Percentiles rank a stretch among this genome's conserved stretches.
Evolutionary conservation across 192 early-diverging fungal genomes (phyloP).

Genomic region (Nowakowskiella sp.): DNA sequence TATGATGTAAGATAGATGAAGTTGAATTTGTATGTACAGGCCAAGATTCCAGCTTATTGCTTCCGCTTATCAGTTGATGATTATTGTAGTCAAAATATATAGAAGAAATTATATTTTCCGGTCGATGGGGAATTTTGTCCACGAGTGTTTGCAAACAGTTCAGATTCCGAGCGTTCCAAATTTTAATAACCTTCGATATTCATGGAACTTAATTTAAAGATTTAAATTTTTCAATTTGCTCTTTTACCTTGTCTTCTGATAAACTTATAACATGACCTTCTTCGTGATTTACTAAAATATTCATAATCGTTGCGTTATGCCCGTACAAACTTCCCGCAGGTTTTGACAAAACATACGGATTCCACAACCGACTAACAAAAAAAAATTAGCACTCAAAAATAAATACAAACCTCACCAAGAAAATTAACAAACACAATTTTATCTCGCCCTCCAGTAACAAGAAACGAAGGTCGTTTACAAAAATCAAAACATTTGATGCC

Average conservation of each 20-base stretch:
- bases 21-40: conserved; percentile 23
- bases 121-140: conserved; percentile 49
- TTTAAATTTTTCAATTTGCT: background rate
- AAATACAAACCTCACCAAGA: background rate
- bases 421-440: conserved; percentile 45
- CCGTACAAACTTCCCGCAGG: conserved; percentile 49
- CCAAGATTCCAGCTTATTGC: conserved; percentile 43
- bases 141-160: conserved; percentile 52
- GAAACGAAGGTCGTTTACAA: conserved; percentile 50
- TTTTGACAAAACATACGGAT: conserved; percentile 57
- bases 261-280: conserved; percentile 50
- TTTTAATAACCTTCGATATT: conserved; percentile 40
- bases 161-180: conserved; percentile 53
- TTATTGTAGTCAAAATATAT: conserved; percentile 47
- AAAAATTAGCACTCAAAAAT: conserved; percentile 3
- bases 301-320: conserved; percentile 43
- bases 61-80: conserved; percentile 46
- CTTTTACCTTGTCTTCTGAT: conserved; percentile 46
- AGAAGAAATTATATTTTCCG: conserved; percentile 46
- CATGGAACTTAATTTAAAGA: background rate
- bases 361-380: conserved; percentile 50
- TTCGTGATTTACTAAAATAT: conserved; percentile 47
- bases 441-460: conserved; percentile 55
- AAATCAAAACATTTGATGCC: conserved; percentile 57
- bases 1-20: background rate